Percentiles rank a stretch among this genome's conserved stretches.
Conservation (phyloP, 2,329 filamentous ascomycete species). For the Hypocrella siamensis region DNA sequence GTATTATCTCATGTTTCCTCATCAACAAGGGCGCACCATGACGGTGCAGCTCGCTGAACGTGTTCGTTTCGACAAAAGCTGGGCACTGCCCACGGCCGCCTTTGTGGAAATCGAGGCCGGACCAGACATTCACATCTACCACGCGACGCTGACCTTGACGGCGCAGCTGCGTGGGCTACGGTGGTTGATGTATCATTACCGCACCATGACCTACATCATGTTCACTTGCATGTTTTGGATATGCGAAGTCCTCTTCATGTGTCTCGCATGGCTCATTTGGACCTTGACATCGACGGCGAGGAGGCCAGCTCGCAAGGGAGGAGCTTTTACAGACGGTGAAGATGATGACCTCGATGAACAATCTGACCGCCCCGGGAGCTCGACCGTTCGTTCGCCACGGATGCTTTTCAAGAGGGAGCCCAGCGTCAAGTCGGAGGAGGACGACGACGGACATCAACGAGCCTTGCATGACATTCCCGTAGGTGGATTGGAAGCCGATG, state of each 20-base stretch:
- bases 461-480: slow-evolving; percentile 18
- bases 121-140: slow-evolving; percentile 62
- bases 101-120: slow-evolving; percentile 54
- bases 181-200: slow-evolving; percentile 79
- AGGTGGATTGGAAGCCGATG: slow-evolving; percentile 26
- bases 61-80: slow-evolving; percentile 39
- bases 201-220: slow-evolving; percentile 49
- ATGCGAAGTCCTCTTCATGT: slow-evolving; percentile 53
- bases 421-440: slow-evolving; percentile 18
- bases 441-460: slow-evolving; percentile 10
- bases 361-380: slow-evolving; percentile 27
- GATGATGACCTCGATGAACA: slow-evolving; percentile 12
- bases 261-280: slow-evolving; percentile 47
- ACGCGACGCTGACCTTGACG: slow-evolving; percentile 48
- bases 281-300: slow-evolving; percentile 15
- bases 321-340: slow-evolving; percentile 6
- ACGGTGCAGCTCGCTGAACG: slow-evolving; percentile 58
- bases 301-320: slow-evolving; percentile 4
- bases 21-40: slow-evolving; percentile 46
- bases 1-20: slow-evolving; percentile 52
- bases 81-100: slow-evolving; percentile 27
- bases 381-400: slow-evolving; percentile 25
- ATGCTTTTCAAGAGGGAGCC: slow-evolving; percentile 24
- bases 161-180: slow-evolving; percentile 63
- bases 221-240: slow-evolving; percentile 64